These are phyloP conservation scores for Fusarium lyarnte DNA, from an alignment of 2,329 filamentous ascomycete species.

Conservation along the genomic window DNA sequence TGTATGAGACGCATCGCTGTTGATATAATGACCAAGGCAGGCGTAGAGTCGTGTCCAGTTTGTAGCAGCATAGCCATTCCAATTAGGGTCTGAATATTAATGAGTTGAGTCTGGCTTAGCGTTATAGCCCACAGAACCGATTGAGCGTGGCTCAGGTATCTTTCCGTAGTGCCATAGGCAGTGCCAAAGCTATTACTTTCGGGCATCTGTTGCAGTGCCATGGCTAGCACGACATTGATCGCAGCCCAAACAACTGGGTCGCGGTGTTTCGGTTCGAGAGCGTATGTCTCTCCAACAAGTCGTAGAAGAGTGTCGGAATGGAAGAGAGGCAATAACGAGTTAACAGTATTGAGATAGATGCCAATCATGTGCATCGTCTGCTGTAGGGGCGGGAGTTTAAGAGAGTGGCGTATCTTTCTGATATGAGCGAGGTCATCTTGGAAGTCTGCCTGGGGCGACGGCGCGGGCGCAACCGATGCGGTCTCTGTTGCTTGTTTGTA, in stretches of 20 bases:
- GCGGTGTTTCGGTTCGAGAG: not conserved
- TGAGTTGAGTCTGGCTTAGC: not conserved
- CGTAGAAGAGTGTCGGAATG: not conserved
- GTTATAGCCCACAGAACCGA: not conserved
- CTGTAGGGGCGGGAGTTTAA: not conserved
- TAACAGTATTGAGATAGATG: not conserved
- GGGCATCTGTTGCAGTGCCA: constrained; percentile 1
- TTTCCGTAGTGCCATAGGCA: not conserved
- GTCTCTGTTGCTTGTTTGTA: not conserved
- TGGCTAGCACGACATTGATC: constrained; percentile 6
- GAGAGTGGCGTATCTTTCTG: not conserved
- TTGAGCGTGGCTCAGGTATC: not conserved
- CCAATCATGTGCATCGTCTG: constrained; percentile 11
- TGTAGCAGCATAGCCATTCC: constrained; percentile 11
- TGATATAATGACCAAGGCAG: not conserved
- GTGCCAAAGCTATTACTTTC: not conserved
- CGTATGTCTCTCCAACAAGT: not conserved
- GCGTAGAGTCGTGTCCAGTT: not conserved
- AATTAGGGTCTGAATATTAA: constrained; percentile 7
- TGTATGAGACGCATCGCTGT: constrained; percentile 2
- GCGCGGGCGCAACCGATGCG: fast-evolving
- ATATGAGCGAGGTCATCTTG: not conserved
- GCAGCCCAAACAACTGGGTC: not conserved
- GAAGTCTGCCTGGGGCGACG: fast-evolving
- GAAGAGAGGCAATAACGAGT: not conserved